phyloP scores from a whole-genome alignment of 1,284 basidiomycete genomes.

The Moesziomyces globuligerus region DNA sequence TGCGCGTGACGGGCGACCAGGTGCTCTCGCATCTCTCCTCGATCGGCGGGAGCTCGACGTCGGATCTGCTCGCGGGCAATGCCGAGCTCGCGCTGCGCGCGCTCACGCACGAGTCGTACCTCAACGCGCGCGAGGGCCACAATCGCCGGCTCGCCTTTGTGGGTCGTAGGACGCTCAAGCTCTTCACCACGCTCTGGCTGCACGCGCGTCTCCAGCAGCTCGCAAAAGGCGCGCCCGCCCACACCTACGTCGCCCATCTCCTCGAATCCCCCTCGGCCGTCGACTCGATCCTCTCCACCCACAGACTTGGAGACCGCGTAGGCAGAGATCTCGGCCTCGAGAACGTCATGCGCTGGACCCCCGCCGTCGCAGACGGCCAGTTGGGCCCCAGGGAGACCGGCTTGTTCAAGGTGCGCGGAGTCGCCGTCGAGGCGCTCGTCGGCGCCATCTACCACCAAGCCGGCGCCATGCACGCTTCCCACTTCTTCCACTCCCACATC shows the following conservation, averaged over 20 bases:
- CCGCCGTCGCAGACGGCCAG: constrained; percentile 51
- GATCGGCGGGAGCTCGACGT: constrained; percentile 19
- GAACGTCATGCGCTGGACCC: constrained; percentile 66
- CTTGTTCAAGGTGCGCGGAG: constrained; percentile 64
- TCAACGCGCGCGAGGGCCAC: constrained; percentile 53
- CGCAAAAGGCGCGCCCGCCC: constrained; percentile 13
- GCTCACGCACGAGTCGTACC: constrained; percentile 62
- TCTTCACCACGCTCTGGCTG: constrained; percentile 59
- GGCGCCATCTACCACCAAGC: constrained; percentile 65
- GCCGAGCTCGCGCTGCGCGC: constrained; percentile 49
- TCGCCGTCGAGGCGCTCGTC: constrained; percentile 63
- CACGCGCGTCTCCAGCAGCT: constrained; percentile 35
- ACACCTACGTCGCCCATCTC: constrained; percentile 40
- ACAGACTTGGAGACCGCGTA: constrained; percentile 57
- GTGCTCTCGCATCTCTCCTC: constrained; percentile 46
- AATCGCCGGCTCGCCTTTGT: constrained; percentile 63
- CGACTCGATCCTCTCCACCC: constrained; percentile 52
- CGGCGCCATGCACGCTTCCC: constrained; percentile 33
- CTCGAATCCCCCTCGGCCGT: constrained; percentile 42
- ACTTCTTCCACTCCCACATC: constrained; percentile 31
- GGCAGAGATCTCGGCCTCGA: constrained; percentile 60
- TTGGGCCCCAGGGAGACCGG: constrained; percentile 58
- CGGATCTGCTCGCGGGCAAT: constrained; percentile 46
- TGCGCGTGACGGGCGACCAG: constrained; percentile 19
- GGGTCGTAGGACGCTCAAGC: constrained; percentile 59